phyloP scores from a whole-genome alignment of 192 early-diverging fungal genomes.

The Entophlyctis luteolus region DNA sequence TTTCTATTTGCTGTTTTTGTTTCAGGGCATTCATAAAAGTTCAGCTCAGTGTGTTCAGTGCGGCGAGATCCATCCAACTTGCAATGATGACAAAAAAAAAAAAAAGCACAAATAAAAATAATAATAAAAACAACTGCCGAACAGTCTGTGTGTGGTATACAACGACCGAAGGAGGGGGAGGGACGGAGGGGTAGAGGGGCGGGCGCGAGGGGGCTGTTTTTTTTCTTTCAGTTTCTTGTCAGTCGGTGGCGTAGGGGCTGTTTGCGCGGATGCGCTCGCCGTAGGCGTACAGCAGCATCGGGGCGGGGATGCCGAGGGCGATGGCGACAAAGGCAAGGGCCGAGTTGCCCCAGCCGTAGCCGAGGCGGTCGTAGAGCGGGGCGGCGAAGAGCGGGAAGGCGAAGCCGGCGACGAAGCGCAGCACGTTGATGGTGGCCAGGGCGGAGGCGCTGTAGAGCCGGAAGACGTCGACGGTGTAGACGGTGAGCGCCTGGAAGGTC shows the following conservation, averaged over 20 bases:
- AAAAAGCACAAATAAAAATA: too few species aligned
- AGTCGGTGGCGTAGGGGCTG: neutral
- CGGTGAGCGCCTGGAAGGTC: neutral
- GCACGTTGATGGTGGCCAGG: neutral
- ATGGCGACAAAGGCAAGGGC: neutral
- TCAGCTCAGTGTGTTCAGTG: too few species aligned
- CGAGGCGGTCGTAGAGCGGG: neutral
- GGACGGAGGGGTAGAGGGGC: too few species aligned
- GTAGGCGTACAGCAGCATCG: neutral
- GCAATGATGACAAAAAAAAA: too few species aligned
- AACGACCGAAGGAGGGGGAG: too few species aligned
- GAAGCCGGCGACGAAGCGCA: neutral
- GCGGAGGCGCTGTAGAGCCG: neutral
- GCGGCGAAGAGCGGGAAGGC: neutral
- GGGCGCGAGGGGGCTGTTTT: too few species aligned
- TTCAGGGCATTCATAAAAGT: too few species aligned
- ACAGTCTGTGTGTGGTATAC: too few species aligned
- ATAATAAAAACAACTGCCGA: too few species aligned
- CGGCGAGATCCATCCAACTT: too few species aligned
- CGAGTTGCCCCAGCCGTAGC: neutral
- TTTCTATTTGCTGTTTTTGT: too few species aligned
- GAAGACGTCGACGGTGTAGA: neutral
- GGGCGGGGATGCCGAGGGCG: neutral
- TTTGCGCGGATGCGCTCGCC: neutral
- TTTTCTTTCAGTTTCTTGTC: too few species aligned